Evolutionary conservation across 306 rosid genomes (phyloP).

Genomic region (Hippophae rhamnoides): DNA sequence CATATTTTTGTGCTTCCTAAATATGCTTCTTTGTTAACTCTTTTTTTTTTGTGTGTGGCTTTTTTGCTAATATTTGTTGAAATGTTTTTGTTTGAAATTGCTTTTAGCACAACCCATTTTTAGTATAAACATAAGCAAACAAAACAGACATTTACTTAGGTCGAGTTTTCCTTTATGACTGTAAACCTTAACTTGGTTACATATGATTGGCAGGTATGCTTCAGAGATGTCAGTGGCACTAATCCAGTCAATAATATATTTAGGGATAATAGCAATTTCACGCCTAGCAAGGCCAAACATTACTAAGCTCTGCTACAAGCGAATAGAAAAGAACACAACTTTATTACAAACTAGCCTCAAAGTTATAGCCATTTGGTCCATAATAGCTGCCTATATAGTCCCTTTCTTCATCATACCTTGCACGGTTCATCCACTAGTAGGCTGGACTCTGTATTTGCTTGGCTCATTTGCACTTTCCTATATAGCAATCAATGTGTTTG

Average conservation of each 20-base stretch:
- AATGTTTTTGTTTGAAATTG: too few relatives aligned
- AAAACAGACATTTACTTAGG: background rate
- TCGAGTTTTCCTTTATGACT: background rate
- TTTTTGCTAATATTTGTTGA: too few relatives aligned
- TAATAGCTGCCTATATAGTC: conserved; percentile 52
- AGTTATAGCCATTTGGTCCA: conserved; percentile 49
- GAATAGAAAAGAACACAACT: conserved; percentile 45
- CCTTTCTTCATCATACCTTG: conserved; percentile 68
- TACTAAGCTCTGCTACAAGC: conserved; percentile 61
- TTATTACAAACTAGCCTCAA: conserved; percentile 45
- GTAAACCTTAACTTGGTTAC: background rate
- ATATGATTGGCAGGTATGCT: conserved; percentile 38
- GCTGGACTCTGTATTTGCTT: conserved; percentile 66
- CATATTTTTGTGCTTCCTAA: too few relatives aligned
- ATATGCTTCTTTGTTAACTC: too few relatives aligned
- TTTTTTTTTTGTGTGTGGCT: too few relatives aligned
- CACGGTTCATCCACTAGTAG: conserved; percentile 73
- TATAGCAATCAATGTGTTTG: conserved; percentile 39
- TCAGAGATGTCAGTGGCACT: conserved; percentile 54
- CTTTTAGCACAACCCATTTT: too few relatives aligned
- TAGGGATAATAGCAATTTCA: conserved; percentile 53
- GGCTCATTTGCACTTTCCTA: conserved; percentile 56
- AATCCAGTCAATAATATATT: conserved; percentile 40
- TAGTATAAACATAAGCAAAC: too few relatives aligned
- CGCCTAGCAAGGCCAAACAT: conserved; percentile 65